phyloP scores from a whole-genome alignment of 257 asterid genomes.

The Oldenlandia corymbosa region DNA sequence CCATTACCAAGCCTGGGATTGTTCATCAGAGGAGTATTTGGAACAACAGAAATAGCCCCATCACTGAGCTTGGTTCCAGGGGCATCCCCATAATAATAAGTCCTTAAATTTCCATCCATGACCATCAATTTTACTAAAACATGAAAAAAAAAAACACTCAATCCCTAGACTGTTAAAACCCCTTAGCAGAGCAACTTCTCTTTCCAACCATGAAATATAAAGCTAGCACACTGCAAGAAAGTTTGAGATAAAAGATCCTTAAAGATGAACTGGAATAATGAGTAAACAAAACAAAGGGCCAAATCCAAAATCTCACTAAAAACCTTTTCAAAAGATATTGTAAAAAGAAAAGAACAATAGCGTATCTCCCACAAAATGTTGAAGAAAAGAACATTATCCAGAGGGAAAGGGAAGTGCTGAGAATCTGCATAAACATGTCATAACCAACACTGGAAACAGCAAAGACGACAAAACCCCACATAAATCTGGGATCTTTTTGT shows the following conservation, averaged over 20 bases:
- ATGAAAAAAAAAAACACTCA: conserved; percentile 9
- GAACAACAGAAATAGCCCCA: conserved; percentile 21
- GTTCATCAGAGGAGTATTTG: conserved; percentile 23
- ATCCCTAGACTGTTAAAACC: conserved; percentile 8
- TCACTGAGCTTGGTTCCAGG: conserved; percentile 27
- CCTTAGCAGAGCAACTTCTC: conserved; percentile 3
- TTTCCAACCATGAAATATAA: conserved; percentile 3
- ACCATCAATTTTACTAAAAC: conserved; percentile 29
- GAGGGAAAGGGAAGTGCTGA: not conserved
- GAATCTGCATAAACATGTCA: not conserved
- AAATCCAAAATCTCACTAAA: not conserved
- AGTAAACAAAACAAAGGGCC: conserved; percentile 14
- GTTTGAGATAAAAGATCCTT: conserved; percentile 15
- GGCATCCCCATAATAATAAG: conserved; percentile 19
- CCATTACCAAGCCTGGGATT: conserved; percentile 24
- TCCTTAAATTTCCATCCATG: conserved; percentile 46
- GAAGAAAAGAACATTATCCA: conserved; percentile 1
- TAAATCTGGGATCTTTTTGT: conserved; percentile 6
- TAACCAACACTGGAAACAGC: not conserved
- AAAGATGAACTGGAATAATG: conserved; percentile 11
- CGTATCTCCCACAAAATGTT: conserved; percentile 5
- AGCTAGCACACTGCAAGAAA: conserved; percentile 11
- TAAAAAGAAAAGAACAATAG: not conserved
- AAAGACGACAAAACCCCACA: not conserved
- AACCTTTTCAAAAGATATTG: not conserved